Conservation (phyloP, 2,329 filamentous ascomycete species). For the Paraphoma sp. region DNA sequence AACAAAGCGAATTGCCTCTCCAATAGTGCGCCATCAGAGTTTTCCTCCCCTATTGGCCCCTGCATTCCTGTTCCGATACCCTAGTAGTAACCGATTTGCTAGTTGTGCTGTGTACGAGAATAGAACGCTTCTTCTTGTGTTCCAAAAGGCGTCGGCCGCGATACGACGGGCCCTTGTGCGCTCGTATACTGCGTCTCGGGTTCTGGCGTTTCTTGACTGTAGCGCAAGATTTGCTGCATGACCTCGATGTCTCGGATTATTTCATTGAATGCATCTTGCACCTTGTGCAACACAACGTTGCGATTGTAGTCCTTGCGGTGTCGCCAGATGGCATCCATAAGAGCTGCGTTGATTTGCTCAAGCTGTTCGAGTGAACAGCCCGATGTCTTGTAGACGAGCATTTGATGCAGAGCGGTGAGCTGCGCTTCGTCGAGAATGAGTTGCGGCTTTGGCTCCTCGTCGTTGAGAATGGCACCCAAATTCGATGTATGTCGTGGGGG, state of each 20-base stretch:
- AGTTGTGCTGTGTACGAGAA: neutral
- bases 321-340: slow-evolving; percentile 92
- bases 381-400: slow-evolving; percentile 71
- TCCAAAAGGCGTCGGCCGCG: neutral
- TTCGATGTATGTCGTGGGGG: slow-evolving; percentile 43
- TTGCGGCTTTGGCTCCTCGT: slow-evolving; percentile 37
- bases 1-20: too few relatives aligned
- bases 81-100: neutral
- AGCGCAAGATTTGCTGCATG: slow-evolving; percentile 53
- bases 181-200: slow-evolving; percentile 9
- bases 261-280: slow-evolving; percentile 77
- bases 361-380: slow-evolving; percentile 91
- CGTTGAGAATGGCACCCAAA: slow-evolving; percentile 53
- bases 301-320: slow-evolving; percentile 83
- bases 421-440: slow-evolving; percentile 58
- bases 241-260: slow-evolving; percentile 72
- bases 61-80: too few relatives aligned
- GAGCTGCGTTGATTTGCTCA: slow-evolving; percentile 86
- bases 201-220: slow-evolving; percentile 46
- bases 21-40: too few relatives aligned
- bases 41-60: too few relatives aligned
- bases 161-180: neutral
- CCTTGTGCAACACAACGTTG: slow-evolving; percentile 69
- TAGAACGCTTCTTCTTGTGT: neutral
- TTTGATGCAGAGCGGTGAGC: slow-evolving; percentile 65